phyloP scores from a whole-genome alignment of 2,329 filamentous ascomycete genomes.

The Cladosporium oxysporum region DNA sequence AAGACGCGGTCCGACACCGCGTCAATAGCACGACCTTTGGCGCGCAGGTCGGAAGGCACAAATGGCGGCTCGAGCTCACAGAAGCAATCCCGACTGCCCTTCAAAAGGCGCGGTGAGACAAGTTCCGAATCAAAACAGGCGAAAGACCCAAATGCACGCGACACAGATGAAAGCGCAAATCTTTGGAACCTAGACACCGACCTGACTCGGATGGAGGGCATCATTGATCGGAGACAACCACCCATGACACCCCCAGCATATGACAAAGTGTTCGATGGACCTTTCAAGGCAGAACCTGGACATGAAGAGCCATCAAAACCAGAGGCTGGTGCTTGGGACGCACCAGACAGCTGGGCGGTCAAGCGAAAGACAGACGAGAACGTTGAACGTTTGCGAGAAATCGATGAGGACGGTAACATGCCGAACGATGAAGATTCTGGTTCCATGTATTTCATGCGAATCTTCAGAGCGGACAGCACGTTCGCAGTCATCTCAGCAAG shows the following conservation, averaged over 20 bases:
- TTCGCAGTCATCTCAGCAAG: slow-evolving; percentile 89
- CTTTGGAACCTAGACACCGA: slow-evolving; percentile 84
- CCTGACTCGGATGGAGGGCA: slow-evolving; percentile 87
- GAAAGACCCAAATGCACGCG: slow-evolving; percentile 46
- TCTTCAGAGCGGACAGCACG: slow-evolving; percentile 90
- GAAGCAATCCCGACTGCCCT: slow-evolving; percentile 50
- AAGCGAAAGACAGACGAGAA: slow-evolving; percentile 69
- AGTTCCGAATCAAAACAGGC: slow-evolving; percentile 44
- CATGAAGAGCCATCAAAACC: slow-evolving; percentile 30
- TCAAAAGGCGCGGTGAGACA: slow-evolving; percentile 53
- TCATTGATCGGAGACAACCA: slow-evolving; percentile 64
- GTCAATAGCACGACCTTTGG: slow-evolving; percentile 27
- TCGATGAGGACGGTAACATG: slow-evolving; percentile 68
- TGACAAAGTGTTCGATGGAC: slow-evolving; percentile 50
- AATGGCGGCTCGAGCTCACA: slow-evolving; percentile 24
- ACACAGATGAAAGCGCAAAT: slow-evolving; percentile 40
- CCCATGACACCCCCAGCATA: slow-evolving; percentile 67
- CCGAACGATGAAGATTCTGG: slow-evolving; percentile 69
- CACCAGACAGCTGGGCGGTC: slow-evolving; percentile 95
- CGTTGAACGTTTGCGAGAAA: slow-evolving; percentile 58
- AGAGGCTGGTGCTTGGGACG: slow-evolving; percentile 72
- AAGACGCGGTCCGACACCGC: slow-evolving; percentile 31
- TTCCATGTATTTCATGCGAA: slow-evolving; percentile 84
- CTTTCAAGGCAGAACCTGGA: slow-evolving; percentile 43
- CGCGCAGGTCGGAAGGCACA: slow-evolving; percentile 23